A percentile compares a stretch with the other conserved stretches of the same genome.
Evolutionary conservation across 2,329 filamentous ascomycete genomes (phyloP).

Genomic region (Monilinia laxa): DNA sequence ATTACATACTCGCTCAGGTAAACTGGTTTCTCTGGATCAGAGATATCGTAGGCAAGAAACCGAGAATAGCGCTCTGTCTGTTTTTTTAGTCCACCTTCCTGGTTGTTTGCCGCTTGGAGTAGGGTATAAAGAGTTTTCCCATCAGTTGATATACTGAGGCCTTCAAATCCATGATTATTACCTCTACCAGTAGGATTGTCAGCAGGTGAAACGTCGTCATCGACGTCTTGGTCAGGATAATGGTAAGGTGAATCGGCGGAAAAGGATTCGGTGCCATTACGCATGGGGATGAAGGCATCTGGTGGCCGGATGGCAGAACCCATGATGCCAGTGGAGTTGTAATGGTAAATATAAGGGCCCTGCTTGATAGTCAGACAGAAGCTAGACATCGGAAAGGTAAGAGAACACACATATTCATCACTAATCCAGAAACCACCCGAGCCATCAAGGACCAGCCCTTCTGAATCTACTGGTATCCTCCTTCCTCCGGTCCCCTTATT

Average conservation of each 20-base stretch:
- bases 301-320: slow-evolving; percentile 63
- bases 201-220: slow-evolving; percentile 50
- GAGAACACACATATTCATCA: slow-evolving; percentile 56
- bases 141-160: slow-evolving; percentile 60
- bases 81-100: slow-evolving; percentile 59
- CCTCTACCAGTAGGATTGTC: slow-evolving; percentile 61
- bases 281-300: slow-evolving; percentile 60
- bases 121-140: slow-evolving; percentile 64
- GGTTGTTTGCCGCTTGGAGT: slow-evolving; percentile 63
- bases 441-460: slow-evolving; percentile 61
- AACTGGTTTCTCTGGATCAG: slow-evolving; percentile 43
- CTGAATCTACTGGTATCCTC: slow-evolving; percentile 61
- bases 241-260: slow-evolving; percentile 62
- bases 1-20: slow-evolving; percentile 65
- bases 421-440: slow-evolving; percentile 62
- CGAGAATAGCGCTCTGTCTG: slow-evolving; percentile 57
- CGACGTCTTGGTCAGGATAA: slow-evolving; percentile 48
- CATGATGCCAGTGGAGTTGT: slow-evolving; percentile 58
- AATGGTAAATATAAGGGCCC: slow-evolving; percentile 68
- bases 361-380: background rate
- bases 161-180: slow-evolving; percentile 78
- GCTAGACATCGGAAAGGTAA: background rate
- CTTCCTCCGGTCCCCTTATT: slow-evolving; percentile 57
- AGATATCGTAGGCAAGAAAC: slow-evolving; percentile 64
- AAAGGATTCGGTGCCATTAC: slow-evolving; percentile 63